A percentile compares a stretch with the other conserved stretches of the same genome.
phyloP scores from a whole-genome alignment of 2,329 filamentous ascomycete species.

The Zarea fungicola region DNA sequence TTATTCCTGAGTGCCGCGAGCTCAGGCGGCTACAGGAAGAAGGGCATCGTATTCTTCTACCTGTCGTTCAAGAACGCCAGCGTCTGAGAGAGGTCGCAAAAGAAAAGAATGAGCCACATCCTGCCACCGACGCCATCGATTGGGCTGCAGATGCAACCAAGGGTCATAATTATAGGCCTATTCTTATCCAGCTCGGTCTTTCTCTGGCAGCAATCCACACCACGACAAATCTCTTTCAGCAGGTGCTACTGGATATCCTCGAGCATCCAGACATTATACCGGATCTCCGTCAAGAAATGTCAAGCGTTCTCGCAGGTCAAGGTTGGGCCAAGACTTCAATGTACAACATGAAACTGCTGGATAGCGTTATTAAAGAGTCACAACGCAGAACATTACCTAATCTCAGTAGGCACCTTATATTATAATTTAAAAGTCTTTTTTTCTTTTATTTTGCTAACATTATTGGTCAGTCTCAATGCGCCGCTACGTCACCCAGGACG shows the following conservation, averaged over 20 bases:
- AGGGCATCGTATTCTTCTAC: conserved; percentile 16
- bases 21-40: neutral
- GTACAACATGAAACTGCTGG: conserved; percentile 37
- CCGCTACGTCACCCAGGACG: neutral
- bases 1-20: conserved; percentile 32
- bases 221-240: conserved; percentile 29
- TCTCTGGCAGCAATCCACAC: conserved; percentile 50
- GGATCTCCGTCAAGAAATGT: conserved; percentile 38
- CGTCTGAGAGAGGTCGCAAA: conserved; percentile 22
- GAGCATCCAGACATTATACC: conserved; percentile 32
- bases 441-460: neutral
- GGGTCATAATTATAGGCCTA: conserved; percentile 13
- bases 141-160: conserved; percentile 47
- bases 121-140: conserved; percentile 41
- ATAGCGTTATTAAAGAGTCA: conserved; percentile 46
- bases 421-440: neutral
- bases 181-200: conserved; percentile 18
- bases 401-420: conserved; percentile 15
- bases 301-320: conserved; percentile 1
- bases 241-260: conserved; percentile 28
- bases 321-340: conserved; percentile 41
- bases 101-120: conserved; percentile 37
- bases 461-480: neutral
- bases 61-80: conserved; percentile 27
- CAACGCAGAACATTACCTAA: conserved; percentile 39